Conservation (phyloP, 345 rosid species). For the Murraya koenigii region DNA sequence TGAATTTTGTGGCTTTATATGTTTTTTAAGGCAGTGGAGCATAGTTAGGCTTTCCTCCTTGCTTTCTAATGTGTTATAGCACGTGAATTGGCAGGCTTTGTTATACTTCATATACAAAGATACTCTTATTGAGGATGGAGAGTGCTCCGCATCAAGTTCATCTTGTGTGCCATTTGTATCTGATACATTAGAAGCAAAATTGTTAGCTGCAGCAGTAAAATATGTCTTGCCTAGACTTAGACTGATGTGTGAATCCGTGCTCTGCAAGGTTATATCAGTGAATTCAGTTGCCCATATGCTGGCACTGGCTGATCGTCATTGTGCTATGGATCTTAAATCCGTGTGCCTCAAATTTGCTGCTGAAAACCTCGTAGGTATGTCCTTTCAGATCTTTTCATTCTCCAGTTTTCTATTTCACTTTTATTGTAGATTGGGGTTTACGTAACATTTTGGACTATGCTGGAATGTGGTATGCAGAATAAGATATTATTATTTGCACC, state of each 20-base stretch:
- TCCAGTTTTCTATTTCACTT: not conserved
- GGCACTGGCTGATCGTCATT: conserved; percentile 76
- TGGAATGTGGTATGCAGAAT: not conserved
- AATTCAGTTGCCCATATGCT: conserved; percentile 68
- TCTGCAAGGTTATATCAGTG: conserved; percentile 83
- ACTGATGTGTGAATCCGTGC: conserved; percentile 79
- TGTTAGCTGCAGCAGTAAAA: conserved; percentile 84
- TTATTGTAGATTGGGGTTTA: not conserved
- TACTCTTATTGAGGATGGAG: conserved; percentile 66
- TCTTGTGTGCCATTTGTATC: conserved; percentile 46
- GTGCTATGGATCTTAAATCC: conserved; percentile 74
- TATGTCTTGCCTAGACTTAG: conserved; percentile 78
- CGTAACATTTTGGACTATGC: not conserved
- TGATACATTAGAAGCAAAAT: conserved; percentile 65
- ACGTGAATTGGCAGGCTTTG: conserved; percentile 57
- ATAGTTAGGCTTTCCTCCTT: not conserved
- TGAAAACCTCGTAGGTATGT: conserved; percentile 80
- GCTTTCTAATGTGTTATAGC: conserved; percentile 18
- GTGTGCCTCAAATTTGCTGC: conserved; percentile 89
- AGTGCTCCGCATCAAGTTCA: conserved; percentile 47
- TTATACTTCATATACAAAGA: conserved; percentile 79
- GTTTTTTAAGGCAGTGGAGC: not conserved
- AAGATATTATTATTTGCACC: not conserved
- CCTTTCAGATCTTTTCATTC: conserved; percentile 8
- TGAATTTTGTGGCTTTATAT: not conserved